Evolutionary conservation across 805 yeast genomes (phyloP), one percentile per base, ranked within the genome.

Genomic region (Dipodascus albidus): DNA sequence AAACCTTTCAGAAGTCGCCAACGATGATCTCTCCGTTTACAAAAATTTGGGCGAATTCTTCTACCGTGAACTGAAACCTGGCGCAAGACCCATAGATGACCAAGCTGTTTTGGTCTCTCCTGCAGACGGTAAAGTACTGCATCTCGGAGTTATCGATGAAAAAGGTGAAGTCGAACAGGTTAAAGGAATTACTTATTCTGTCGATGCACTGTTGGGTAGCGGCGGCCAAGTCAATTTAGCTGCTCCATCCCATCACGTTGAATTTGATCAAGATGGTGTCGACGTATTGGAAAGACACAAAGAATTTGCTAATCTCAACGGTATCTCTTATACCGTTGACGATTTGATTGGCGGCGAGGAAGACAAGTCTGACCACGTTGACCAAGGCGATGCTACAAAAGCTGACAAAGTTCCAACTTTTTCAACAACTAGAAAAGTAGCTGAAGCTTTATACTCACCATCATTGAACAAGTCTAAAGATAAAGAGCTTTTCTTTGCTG

Each of bases 121-220:
- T 2, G 82, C 96, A 54, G 99, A 93, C 69, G 99, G 99, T 21
- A 83, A 79, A 58, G 84, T 93, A 17, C 72, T 93, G 55, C 90
- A 87, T 61, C 78, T 87, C 55, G 99, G 99, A 22, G 33, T 27
- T 11, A 27, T 27, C 11, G 33, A 27, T 11, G 33, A 27, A 11
- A 87, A 85, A 59, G 62, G 66, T 35, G 62, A 67, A 35, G 88
- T 93, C 56, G 98, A 93, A 67, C 98, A 91, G 68, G 98, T 93
- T 44, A 93, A 93, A 70, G 99, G 99, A 4, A 80, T 93, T 80
- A 87, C 95, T 1, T 93, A 93, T 67, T 83, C 95, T 1, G 77
- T 93, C 15, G 91, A 87, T 59, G 90, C 95, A 8, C 78, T 93
- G 53, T 74, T 93, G 49, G 99, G 99, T 2, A 56, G 63, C 61